Base-by-base conservation (phyloP, 148 eudicot species). In the Nyssa sinensis region DNA sequence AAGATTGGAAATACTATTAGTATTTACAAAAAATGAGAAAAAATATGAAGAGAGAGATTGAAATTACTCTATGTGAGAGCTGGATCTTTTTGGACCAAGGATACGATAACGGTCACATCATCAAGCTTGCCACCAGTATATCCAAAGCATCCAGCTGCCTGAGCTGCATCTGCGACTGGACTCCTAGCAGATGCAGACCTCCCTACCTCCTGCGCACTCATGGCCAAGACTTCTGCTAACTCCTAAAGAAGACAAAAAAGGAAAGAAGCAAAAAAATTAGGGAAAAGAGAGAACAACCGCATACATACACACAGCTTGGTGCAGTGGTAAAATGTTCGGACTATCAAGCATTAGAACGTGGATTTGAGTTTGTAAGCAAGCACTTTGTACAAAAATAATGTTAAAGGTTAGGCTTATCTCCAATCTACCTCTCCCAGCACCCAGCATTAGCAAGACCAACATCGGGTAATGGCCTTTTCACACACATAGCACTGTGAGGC, bases 131-230 rank as follows among this genome's bases (percentile, higher is more conserved):
- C 93, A 5, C 93, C 97, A 11, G 74, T 79, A 49, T 77, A 85
- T 62, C 87, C 90, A 5, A 72, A 7, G 75, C 81, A 88, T 34
- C 98, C 98, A 62, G 90, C 93, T 39, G 90, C 97, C 64, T 84
- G 85, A 32, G 84, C 97, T 28, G 86, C 86, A 80, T 91, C 98
- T 14, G 90, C 86, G 76, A 94, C 91, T 24, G 98, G 98, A 70
- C 86, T 91, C 79, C 88, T 76, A 7, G 76, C 81, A 71, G 80
- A 70, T 64, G 63, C 44, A 33, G 93, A 94, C 66, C 27, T 79
- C 67, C 97, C 95, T 71, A 90, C 85, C 78, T 84, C 91, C 68
- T 87, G 93, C 30, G 97, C 93, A 71, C 71, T 85, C 49, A 17
- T 74, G 37, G 88, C 89, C 77, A 94, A 74, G 41, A 84, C 64